These are phyloP conservation scores for Citrullus mucosospermus DNA, from an alignment of 306 rosid genomes.

Conservation along the genomic window DNA sequence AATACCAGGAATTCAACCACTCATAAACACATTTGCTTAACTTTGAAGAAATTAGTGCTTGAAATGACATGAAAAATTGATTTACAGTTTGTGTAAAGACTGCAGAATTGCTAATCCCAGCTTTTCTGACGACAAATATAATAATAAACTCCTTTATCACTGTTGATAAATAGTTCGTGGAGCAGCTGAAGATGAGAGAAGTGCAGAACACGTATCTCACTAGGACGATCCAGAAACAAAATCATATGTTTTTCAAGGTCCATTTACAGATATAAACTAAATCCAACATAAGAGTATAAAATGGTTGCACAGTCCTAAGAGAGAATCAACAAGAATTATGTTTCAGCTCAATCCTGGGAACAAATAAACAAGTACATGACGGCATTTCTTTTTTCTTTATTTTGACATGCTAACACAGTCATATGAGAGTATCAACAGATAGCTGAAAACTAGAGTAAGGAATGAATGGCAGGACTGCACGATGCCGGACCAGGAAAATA, in stretches of 20 bases:
- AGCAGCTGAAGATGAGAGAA: background rate
- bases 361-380: background rate
- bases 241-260: background rate
- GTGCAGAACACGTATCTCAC: background rate
- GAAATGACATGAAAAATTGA: background rate
- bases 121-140: background rate
- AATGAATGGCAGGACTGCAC: background rate
- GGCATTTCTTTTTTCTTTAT: background rate
- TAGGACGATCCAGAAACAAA: background rate
- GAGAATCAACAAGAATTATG: background rate
- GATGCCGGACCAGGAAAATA: conserved; percentile 1
- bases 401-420: background rate
- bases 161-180: background rate
- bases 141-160: background rate
- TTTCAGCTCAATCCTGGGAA: background rate
- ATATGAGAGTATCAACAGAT: background rate
- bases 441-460: background rate
- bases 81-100: background rate
- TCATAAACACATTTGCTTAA: background rate
- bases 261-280: background rate
- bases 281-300: background rate
- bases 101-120: background rate
- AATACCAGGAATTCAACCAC: background rate
- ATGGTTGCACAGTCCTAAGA: background rate
- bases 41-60: background rate